A percentile compares a stretch with the other conserved stretches of the same genome.
These are phyloP conservation scores for Samsoniella hepiali DNA, from an alignment of 2,329 filamentous ascomycete genomes.

Conservation along the genomic window DNA sequence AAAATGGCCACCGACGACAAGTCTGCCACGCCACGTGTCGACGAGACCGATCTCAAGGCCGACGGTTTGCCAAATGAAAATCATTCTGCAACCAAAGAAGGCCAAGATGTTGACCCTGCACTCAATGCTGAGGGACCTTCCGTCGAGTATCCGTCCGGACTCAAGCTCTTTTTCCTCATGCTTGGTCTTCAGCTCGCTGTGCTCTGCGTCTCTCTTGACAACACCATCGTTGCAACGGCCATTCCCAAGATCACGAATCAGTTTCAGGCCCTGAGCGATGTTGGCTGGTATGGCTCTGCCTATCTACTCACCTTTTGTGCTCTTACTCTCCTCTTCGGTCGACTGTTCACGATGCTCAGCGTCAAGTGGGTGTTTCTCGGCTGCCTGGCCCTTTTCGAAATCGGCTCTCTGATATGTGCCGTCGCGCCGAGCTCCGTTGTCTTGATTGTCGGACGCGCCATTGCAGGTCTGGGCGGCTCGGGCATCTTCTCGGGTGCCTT, in stretches of 20 bases:
- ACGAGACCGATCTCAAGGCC: too few relatives aligned
- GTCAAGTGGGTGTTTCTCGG: constrained; percentile 42
- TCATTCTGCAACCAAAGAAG: too few relatives aligned
- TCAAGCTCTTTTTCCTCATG: too few relatives aligned
- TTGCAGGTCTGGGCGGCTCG: constrained; percentile 20
- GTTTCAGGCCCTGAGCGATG: constrained; percentile 41
- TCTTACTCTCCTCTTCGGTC: constrained; percentile 36
- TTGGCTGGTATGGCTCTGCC: constrained; percentile 50
- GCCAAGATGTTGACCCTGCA: too few relatives aligned
- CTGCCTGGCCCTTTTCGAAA: constrained; percentile 37
- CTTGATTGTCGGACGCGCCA: constrained; percentile 22
- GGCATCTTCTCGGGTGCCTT: constrained; percentile 20
- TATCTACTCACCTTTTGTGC: constrained; percentile 41
- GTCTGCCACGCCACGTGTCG: too few relatives aligned
- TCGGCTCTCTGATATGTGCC: constrained; percentile 19
- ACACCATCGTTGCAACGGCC: constrained; percentile 43
- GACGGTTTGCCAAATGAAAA: too few relatives aligned
- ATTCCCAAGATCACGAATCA: constrained; percentile 47
- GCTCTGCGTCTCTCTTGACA: too few relatives aligned
- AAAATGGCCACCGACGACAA: too few relatives aligned
- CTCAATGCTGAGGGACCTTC: too few relatives aligned
- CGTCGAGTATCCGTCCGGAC: too few relatives aligned
- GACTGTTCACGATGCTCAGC: constrained; percentile 41
- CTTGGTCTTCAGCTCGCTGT: too few relatives aligned
- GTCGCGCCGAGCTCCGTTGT: constrained; percentile 19